Conservation (phyloP, 257 asterid genomes). For the Jacaranda copaia region DNA sequence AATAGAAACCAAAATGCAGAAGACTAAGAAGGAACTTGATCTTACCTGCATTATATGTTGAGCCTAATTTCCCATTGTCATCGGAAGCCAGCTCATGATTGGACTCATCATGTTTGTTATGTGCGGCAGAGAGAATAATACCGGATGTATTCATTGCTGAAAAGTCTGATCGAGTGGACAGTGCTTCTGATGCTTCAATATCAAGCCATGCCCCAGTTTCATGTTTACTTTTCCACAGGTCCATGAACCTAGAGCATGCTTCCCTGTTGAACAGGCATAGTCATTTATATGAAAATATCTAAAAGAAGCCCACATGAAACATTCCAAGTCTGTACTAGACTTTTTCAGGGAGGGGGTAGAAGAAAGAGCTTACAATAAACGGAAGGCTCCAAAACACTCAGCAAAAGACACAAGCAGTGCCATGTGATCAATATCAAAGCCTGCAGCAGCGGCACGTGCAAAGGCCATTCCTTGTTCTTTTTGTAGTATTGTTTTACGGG, state of each 20-base stretch:
- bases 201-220: slow-evolving; percentile 97
- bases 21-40: slow-evolving; percentile 28
- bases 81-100: slow-evolving; percentile 54
- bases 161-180: slow-evolving; percentile 59
- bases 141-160: slow-evolving; percentile 69
- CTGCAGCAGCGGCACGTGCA: slow-evolving; percentile 82
- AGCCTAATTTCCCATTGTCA: slow-evolving; percentile 52
- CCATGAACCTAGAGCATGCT: slow-evolving; percentile 81
- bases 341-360: slow-evolving; percentile 23
- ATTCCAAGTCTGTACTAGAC: slow-evolving; percentile 13
- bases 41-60: slow-evolving; percentile 57
- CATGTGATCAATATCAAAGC: slow-evolving; percentile 67
- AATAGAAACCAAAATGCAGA: background rate
- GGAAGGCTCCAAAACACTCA: slow-evolving; percentile 73
- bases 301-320: background rate
- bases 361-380: slow-evolving; percentile 67
- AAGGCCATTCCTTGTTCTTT: slow-evolving; percentile 87
- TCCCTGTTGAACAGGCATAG: slow-evolving; percentile 61
- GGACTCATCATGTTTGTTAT: slow-evolving; percentile 60
- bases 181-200: slow-evolving; percentile 72
- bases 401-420: slow-evolving; percentile 61
- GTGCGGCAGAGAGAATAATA: slow-evolving; percentile 57
- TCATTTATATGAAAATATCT: slow-evolving; percentile 18
- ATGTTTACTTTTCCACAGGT: slow-evolving; percentile 89
- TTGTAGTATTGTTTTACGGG: slow-evolving; percentile 63